Evolutionary conservation across 192 early-diverging fungal species (phyloP), one percentile per base, ranked within the genome.

Genomic region (Coemansia sp.): DNA sequence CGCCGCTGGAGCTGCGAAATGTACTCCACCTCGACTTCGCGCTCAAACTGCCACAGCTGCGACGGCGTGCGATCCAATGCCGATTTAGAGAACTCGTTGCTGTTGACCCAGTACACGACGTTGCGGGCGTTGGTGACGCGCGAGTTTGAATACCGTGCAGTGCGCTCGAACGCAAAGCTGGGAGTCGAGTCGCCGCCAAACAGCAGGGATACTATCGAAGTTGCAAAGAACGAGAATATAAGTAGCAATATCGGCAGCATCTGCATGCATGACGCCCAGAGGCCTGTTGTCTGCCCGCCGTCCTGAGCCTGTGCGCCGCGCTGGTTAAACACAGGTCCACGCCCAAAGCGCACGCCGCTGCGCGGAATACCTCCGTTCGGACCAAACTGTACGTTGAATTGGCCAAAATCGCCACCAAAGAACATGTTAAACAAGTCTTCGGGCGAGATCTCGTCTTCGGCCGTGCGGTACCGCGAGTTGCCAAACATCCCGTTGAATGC

Each of bases 351-450:
- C 52, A 61, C 54, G 1, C 66, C 66, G 39, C 58, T 58, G 57
- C 54, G 52, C 32, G 45, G 51, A 56, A 57, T 17, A 21, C 60
- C 21, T 29, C 56, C 66, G 11, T 67, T 73, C 24, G 60, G 71
- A 2, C 71, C 71, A 48, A 73, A 82, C 35, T 71, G 66, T n/a
- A 70, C 82, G 19, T 66, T 69, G 47, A 80, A 84, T 59, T 71
- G 79, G 12, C 87, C 83, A 48, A 85, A 79, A 8, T 75, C 73
- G 51, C 88, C 87, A 2, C 91, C 90, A 75, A 98, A 95, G 65
- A 98, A 98, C 91, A 94, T 94, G 68, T 94, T 93, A 75, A 98
- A 95, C 21, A 98, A 67, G 37, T 98, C 96, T 71, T 98, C 96
- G 8, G 96, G 94, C 17, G 86, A 87, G 22, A 96, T 84, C 68